phyloP scores from a whole-genome alignment of 2,329 filamentous ascomycete species.

The Elsinoe ampelina region DNA sequence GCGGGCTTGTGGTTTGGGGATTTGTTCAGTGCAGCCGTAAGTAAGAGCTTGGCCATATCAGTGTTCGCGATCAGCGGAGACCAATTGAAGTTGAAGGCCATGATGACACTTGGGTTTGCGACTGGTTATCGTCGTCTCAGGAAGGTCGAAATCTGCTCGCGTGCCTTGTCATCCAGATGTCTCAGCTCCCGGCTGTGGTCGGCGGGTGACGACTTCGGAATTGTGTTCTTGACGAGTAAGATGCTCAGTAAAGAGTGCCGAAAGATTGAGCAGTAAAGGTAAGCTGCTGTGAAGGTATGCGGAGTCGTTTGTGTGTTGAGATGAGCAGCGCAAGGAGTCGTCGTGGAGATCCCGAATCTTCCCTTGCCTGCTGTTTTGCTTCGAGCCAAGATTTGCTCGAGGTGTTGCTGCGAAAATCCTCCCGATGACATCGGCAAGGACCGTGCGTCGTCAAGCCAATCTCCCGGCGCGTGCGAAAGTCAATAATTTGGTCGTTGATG shows the following conservation, averaged over 20 bases:
- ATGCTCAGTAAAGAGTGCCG: no score
- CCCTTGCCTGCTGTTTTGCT: background rate
- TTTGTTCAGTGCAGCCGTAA: constrained; percentile 94
- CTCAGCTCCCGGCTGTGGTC: constrained; percentile 1
- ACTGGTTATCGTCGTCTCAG: background rate
- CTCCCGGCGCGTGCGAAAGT: background rate
- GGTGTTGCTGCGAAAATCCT: background rate
- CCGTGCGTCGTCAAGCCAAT: constrained; percentile 1
- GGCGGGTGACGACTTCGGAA: background rate
- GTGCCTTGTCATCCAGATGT: constrained; percentile 10
- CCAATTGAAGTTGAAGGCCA: constrained; percentile 99
- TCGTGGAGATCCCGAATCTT: background rate
- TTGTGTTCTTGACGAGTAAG: background rate
- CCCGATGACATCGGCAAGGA: background rate
- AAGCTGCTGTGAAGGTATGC: no score
- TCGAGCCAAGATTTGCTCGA: background rate
- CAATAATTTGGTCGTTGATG: background rate
- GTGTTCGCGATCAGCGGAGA: constrained; percentile 95
- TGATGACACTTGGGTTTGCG: constrained; percentile 32
- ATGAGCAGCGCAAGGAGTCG: background rate
- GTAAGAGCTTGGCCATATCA: constrained; percentile 80
- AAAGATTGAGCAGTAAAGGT: no score
- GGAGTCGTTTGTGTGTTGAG: background rate
- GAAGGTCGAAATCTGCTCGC: background rate
- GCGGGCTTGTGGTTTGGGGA: no score